These are phyloP conservation scores for Aureobasidium sp. DNA, from an alignment of 2,329 filamentous ascomycete genomes.

Conservation along the genomic window DNA sequence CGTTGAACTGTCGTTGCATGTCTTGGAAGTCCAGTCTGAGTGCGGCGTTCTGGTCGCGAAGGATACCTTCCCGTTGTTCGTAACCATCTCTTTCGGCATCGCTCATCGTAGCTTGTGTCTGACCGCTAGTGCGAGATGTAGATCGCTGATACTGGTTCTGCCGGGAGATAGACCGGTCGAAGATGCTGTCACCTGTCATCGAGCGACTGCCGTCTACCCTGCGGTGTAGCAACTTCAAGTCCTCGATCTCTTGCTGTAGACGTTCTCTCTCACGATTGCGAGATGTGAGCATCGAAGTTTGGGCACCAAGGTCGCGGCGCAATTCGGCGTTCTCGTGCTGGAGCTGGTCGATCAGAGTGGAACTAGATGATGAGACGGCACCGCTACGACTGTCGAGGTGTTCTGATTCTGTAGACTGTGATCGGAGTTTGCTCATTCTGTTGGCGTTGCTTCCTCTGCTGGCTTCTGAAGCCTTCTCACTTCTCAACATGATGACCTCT, in stretches of 20 bases:
- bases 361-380: constrained; percentile 66
- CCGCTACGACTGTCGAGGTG: constrained; percentile 31
- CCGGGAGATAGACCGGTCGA: constrained; percentile 94
- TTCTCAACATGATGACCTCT: constrained; percentile 67
- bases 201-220: constrained; percentile 69
- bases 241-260: constrained; percentile 97
- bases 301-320: constrained; percentile 91
- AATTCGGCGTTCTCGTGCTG: constrained; percentile 94
- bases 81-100: constrained; percentile 88
- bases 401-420: constrained; percentile 42
- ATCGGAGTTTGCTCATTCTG: constrained; percentile 44
- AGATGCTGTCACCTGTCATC: constrained; percentile 83
- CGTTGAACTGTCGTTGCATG: constrained; percentile 83
- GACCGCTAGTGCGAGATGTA: constrained; percentile 76
- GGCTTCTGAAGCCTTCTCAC: constrained; percentile 49
- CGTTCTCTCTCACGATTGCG: constrained; percentile 95
- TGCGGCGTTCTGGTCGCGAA: constrained; percentile 88
- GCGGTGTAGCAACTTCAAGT: constrained; percentile 89
- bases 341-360: constrained; percentile 84
- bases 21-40: constrained; percentile 92
- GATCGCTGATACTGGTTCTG: constrained; percentile 73
- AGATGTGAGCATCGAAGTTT: constrained; percentile 98
- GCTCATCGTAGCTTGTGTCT: constrained; percentile 70
- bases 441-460: constrained; percentile 33
- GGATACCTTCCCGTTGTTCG: constrained; percentile 83